Evolutionary conservation across 2,329 filamentous ascomycete genomes (phyloP), one percentile per base, ranked within the genome.

Genomic region (Escovopsis sp.): DNA sequence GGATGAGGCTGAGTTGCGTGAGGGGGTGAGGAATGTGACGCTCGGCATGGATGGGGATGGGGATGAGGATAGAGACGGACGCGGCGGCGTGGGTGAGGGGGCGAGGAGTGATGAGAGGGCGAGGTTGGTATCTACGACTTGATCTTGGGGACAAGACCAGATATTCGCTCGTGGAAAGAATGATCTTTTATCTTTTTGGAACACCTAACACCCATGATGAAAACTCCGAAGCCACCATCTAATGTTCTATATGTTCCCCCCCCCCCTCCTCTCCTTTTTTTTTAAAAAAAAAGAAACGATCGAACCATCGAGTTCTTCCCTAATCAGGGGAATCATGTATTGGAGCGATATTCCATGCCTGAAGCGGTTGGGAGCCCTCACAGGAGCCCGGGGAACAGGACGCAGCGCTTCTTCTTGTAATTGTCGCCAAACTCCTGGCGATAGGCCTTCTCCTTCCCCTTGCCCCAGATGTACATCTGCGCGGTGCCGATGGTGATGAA

Each of bases 321-420:
- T 4, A 20, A 20, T n/a, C 7, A 11, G 5, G 32, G 10, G 10
- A 20, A 20, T 20, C 33, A n/a, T 15, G 3, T 1, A 14, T 10
- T 15, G 1, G 5, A n/a, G 16, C 16, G 33, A 13, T 13, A 35
- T 15, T 35, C 33, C 33, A 35, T 4, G 7, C 13, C 2, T 15
- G 8, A n/a, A n/a, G 10, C 33, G 16, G 16, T 13, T 14, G 33
- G n/a, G 7, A 35, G n/a, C 33, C 33, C 40, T 64, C 66, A 91
- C 57, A 81, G 72, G 39, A 94, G 65, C 3, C 84, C 84, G 3
- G 91, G 86, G 44, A 95, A 62, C 64, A 94, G 82, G 45, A 76
- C 78, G 57, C 72, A 89, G 55, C 76, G 76, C 84, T 98, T 96
- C 70, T 81, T 88, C 79, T 89, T 88, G 67, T 98, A 98, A 64